Percentiles rank a stretch among this genome's conserved stretches.
phyloP scores from a whole-genome alignment of 768 basidiomycete genomes.

The Cystofilobasidium macerans region DNA sequence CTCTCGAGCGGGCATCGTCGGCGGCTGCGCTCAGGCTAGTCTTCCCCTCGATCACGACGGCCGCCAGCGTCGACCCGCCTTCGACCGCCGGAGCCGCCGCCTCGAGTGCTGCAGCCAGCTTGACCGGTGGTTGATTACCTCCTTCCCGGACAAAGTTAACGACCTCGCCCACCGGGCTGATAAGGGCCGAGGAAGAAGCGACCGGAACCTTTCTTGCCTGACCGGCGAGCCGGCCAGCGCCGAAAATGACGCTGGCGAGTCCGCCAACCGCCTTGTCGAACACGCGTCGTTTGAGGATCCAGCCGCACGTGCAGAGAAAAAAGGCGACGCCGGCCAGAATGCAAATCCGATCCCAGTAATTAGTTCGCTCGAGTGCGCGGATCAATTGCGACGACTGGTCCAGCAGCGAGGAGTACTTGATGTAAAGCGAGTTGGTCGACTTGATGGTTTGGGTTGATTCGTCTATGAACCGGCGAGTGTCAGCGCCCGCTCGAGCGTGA shows the following conservation, averaged over 20 bases:
- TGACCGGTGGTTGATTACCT: neutral
- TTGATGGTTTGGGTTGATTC: constrained; percentile 65
- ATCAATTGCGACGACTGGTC: constrained; percentile 72
- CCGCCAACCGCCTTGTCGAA: constrained; percentile 66
- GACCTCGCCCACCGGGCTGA: no score
- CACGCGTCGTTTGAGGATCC: constrained; percentile 77
- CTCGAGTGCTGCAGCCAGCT: neutral
- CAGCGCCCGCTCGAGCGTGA: neutral
- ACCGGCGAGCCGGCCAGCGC: constrained; percentile 3
- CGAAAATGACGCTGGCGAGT: constrained; percentile 64
- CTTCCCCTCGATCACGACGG: neutral
- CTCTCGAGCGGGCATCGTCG: neutral
- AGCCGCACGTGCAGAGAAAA: constrained; percentile 72
- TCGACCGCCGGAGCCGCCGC: neutral
- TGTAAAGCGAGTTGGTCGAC: constrained; percentile 64
- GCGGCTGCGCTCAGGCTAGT: neutral
- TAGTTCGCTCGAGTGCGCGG: constrained; percentile 74
- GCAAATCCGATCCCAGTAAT: constrained; percentile 81
- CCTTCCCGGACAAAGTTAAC: no score
- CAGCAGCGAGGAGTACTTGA: constrained; percentile 59
- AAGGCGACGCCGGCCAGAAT: constrained; percentile 68
- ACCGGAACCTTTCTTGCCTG: neutral
- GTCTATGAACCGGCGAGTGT: no score
- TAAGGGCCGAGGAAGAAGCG: no score
- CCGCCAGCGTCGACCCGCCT: neutral